phyloP scores from a whole-genome alignment of 257 asterid genomes.

The Capsicum baccatum region DNA sequence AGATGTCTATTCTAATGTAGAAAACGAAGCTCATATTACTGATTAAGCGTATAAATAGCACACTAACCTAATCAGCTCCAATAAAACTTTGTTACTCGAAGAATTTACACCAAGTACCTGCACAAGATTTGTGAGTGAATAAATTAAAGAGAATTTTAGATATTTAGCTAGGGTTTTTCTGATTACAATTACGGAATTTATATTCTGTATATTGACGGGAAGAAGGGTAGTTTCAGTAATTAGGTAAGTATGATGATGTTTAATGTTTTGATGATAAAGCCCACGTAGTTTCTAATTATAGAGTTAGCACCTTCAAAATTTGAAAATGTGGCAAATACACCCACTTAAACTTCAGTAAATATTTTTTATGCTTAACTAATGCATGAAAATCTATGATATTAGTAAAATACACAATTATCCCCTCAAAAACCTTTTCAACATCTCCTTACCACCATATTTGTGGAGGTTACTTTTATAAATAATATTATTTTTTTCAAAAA shows the following conservation, averaged over 20 bases:
- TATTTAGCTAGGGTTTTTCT: neutral
- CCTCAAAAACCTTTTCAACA: too few relatives aligned
- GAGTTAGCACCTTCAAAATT: neutral
- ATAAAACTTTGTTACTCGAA: neutral
- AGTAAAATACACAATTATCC: too few relatives aligned
- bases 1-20: neutral
- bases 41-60: neutral
- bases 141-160: neutral
- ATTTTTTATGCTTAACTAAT: neutral
- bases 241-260: neutral
- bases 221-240: conserved; percentile 1
- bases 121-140: neutral
- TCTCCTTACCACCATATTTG: too few relatives aligned
- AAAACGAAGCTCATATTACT: neutral
- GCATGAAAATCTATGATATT: too few relatives aligned
- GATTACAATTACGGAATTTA: neutral
- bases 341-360: neutral
- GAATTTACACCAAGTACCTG: neutral
- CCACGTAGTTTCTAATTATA: neutral
- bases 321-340: neutral
- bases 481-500: too few relatives aligned
- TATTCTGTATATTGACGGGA: neutral
- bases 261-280: neutral
- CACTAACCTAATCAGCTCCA: conserved; percentile 9
- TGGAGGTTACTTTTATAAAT: too few relatives aligned